Evolutionary conservation across 2,329 filamentous ascomycete genomes (phyloP).

Genomic region (Seiridium cupressi): DNA sequence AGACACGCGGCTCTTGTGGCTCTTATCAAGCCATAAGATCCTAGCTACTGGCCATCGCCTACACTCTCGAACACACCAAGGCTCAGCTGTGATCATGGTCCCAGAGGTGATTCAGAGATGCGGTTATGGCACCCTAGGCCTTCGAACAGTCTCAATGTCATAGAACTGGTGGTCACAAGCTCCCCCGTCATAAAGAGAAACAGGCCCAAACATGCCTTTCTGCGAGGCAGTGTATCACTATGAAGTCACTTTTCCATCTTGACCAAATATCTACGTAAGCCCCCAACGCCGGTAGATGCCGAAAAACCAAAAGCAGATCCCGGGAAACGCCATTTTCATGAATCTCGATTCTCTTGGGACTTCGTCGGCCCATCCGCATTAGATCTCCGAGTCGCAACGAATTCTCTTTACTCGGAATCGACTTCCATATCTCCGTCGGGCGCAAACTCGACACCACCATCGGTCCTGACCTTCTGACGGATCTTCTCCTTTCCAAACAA

Average conservation of each 20-base stretch:
- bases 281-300: conserved; percentile 29
- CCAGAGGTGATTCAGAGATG: no score
- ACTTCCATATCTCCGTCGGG: conserved; percentile 40
- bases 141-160: neutral
- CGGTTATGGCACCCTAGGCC: no score
- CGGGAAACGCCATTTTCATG: conserved; percentile 20
- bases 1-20: no score
- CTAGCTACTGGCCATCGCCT: no score
- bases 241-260: conserved; percentile 6
- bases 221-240: conserved; percentile 1
- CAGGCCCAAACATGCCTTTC: neutral
- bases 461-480: conserved; percentile 34
- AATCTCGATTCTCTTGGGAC: neutral
- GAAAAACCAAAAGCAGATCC: conserved; percentile 16
- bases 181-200: neutral
- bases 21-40: no score
- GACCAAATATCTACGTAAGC: conserved; percentile 4
- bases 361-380: neutral
- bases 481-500: conserved; percentile 39
- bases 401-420: conserved; percentile 27
- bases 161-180: neutral
- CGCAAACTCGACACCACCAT: conserved; percentile 41
- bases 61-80: no score
- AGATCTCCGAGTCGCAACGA: conserved; percentile 12
- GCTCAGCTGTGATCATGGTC: no score